A percentile compares a stretch with the other conserved stretches of the same genome.
Conservation (phyloP, 768 basidiomycete species). For the Gymnopilus junonius region DNA sequence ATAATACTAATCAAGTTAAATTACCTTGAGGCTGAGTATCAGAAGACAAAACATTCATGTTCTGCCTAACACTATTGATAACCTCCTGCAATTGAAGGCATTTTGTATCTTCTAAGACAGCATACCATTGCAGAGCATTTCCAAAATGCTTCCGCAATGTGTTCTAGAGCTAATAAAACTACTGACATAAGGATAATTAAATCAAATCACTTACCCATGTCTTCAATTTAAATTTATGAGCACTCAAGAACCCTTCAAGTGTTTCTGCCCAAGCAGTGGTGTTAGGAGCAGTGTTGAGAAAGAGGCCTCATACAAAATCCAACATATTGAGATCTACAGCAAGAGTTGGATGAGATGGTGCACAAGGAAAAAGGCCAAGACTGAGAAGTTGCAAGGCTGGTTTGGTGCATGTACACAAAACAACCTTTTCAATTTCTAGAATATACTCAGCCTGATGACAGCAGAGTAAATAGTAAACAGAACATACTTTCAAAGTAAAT, state of each 20-base stretch:
- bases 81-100: slow-evolving; percentile 3
- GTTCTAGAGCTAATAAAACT: slow-evolving; percentile 11
- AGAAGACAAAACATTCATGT: not conserved
- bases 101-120: slow-evolving; percentile 5
- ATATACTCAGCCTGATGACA: not conserved
- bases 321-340: slow-evolving; percentile 35
- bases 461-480: no score
- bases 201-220: slow-evolving; percentile 13
- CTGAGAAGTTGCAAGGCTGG: slow-evolving; percentile 2
- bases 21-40: not conserved
- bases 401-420: slow-evolving; percentile 9
- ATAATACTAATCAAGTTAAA: not conserved
- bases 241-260: slow-evolving; percentile 25
- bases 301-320: slow-evolving; percentile 30
- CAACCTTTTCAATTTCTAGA: slow-evolving; percentile 10
- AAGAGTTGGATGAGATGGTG: slow-evolving; percentile 32
- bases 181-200: not conserved
- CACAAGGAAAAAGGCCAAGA: slow-evolving; percentile 10
- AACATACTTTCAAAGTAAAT: slow-evolving; percentile 16
- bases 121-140: slow-evolving; percentile 32
- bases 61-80: not conserved
- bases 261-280: slow-evolving; percentile 25
- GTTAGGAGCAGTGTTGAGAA: slow-evolving; percentile 25
- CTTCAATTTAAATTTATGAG: slow-evolving; percentile 23
- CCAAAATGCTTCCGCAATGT: slow-evolving; percentile 25